Evolutionary conservation across 352 stramenopile species (phyloP), one percentile per base, ranked within the genome.

Genomic region (Phytophthora fragariaefolia): DNA sequence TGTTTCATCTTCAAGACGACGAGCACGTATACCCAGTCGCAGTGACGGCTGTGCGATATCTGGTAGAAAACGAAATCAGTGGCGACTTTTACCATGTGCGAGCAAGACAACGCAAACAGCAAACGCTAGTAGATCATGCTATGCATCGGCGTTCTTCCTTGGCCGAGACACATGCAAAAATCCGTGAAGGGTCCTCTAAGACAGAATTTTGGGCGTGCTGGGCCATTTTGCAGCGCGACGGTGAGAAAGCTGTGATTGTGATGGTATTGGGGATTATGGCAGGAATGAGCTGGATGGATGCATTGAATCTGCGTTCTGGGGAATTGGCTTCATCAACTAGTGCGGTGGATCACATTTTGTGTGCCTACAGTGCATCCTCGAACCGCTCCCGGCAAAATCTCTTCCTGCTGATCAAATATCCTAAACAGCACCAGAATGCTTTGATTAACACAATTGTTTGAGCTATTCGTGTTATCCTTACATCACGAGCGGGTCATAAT

Each of bases 351-450:
- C 58, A 40, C 30, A 80, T 89, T 9, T 30, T 78, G 8, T 92
- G 84, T 52, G 71, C 70, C 17, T 91, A 91, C 66, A 88, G 74
- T 36, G 74, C 79, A 8, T 69, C 77, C 18, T 76, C 74, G 0
- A 75, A 91, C 47, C 82, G 82, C 20, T 84, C 77, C 28, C 70
- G 82, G 9, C 71, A 89, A 51, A 73, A 81, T 22, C 76, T 89
- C 63, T 92, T 91, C 73, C 38, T 91, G 52, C 61, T 89, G 8
- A 76, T 89, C 71, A 90, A 91, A 92, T 92, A 92, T 92, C 84
- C 81, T 88, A n/a, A n/a, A n/a, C n/a, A n/a, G n/a, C n/a, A n/a
- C n/a, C n/a, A n/a, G n/a, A n/a, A n/a, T n/a, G n/a, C n/a, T n/a
- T n/a, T n/a, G n/a, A n/a, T n/a, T n/a, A n/a, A n/a, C n/a, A n/a